Evolutionary conservation across 257 asterid genomes (phyloP).

Genomic region (Haberlea rhodopensis): DNA sequence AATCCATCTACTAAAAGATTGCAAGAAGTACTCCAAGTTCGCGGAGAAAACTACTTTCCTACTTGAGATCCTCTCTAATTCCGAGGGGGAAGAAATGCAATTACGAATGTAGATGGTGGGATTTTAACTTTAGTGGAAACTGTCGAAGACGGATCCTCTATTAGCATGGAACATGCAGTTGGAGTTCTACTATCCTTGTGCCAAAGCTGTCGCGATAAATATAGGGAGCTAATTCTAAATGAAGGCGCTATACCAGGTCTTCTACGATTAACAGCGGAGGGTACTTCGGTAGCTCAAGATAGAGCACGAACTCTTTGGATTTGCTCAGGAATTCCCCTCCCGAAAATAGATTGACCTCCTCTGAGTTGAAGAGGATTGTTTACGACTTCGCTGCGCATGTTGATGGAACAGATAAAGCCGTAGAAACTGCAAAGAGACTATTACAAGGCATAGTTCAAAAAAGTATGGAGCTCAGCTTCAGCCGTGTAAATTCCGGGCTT

Average conservation of each 20-base stretch:
- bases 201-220: conserved; percentile 65
- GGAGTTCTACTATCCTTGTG: conserved; percentile 68
- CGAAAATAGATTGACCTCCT: conserved; percentile 48
- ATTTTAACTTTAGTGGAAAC: conserved; percentile 75
- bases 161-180: conserved; percentile 74
- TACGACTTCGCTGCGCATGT: conserved; percentile 65
- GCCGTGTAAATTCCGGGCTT: conserved; percentile 34
- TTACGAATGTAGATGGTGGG: conserved; percentile 56
- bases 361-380: conserved; percentile 67
- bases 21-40: conserved; percentile 79
- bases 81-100: conserved; percentile 69
- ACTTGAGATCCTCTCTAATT: conserved; percentile 59
- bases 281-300: conserved; percentile 66
- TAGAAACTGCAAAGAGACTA: conserved; percentile 75
- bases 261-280: conserved; percentile 78
- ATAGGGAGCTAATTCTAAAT: conserved; percentile 67
- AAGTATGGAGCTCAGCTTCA: conserved; percentile 57
- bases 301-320: conserved; percentile 73
- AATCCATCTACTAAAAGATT: conserved; percentile 67
- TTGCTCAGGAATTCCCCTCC: conserved; percentile 63
- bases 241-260: conserved; percentile 95
- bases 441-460: conserved; percentile 68
- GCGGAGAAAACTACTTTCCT: conserved; percentile 81
- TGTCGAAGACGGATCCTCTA: conserved; percentile 78
- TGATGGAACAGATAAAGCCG: conserved; percentile 68